These are phyloP conservation scores for Epichloe hybrida DNA, from an alignment of 2,329 filamentous ascomycete genomes.

Conservation along the genomic window DNA sequence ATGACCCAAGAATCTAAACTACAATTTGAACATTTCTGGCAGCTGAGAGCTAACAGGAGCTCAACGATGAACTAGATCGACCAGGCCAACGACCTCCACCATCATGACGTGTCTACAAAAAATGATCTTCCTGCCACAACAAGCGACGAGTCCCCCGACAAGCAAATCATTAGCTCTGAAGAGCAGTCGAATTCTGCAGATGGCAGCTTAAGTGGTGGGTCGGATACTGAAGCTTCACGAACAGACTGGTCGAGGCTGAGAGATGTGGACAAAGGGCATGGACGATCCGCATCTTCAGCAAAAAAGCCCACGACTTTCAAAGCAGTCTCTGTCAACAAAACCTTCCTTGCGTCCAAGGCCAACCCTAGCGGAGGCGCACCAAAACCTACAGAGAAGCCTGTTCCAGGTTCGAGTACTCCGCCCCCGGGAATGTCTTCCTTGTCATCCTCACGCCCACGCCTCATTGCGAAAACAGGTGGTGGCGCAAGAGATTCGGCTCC, in stretches of 20 bases:
- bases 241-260: slow-evolving; percentile 39
- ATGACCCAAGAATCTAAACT: not conserved
- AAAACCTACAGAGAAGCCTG: slow-evolving; percentile 38
- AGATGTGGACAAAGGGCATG: slow-evolving; percentile 45
- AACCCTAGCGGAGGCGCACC: slow-evolving; percentile 28
- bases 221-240: slow-evolving; percentile 61
- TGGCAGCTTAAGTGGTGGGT: slow-evolving; percentile 59
- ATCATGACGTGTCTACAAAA: slow-evolving; percentile 27
- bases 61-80: slow-evolving; percentile 12
- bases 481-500: slow-evolving; percentile 39
- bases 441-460: slow-evolving; percentile 49
- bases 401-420: slow-evolving; percentile 31
- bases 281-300: slow-evolving; percentile 42
- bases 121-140: slow-evolving; percentile 31
- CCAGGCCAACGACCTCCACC: slow-evolving; percentile 32
- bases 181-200: slow-evolving; percentile 48
- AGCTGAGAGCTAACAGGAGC: not conserved
- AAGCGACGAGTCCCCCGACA: slow-evolving; percentile 39
- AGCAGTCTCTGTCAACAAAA: slow-evolving; percentile 73
- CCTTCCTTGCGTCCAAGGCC: slow-evolving; percentile 63
- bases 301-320: slow-evolving; percentile 78
- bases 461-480: slow-evolving; percentile 62
- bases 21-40: not conserved
- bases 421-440: slow-evolving; percentile 33
- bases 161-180: slow-evolving; percentile 44